Conservation (phyloP, 1,284 basidiomycete genomes). For the Leccinum subrobustum region DNA sequence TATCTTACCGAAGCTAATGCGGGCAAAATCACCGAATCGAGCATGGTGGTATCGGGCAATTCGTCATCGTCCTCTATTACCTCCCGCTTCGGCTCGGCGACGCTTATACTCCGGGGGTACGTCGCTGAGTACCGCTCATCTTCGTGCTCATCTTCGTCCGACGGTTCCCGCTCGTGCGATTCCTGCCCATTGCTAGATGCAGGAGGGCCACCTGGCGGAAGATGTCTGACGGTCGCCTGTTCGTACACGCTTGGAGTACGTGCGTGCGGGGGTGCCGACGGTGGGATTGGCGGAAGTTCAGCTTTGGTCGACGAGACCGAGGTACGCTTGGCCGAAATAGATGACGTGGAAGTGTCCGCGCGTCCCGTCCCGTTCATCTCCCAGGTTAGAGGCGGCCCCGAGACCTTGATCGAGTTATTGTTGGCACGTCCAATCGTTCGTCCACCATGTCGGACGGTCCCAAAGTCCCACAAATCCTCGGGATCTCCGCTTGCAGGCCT, state of each 20-base stretch:
- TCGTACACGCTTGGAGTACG: slow-evolving; percentile 42
- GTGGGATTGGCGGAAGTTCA: slow-evolving; percentile 52
- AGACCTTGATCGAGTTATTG: slow-evolving; percentile 52
- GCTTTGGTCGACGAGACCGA: slow-evolving; percentile 47
- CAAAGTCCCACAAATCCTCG: slow-evolving; percentile 95
- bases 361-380: slow-evolving; percentile 64
- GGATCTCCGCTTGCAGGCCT: slow-evolving; percentile 60
- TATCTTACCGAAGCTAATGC: slow-evolving; percentile 83
- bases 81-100: slow-evolving; percentile 41
- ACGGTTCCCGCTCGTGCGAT: slow-evolving; percentile 20
- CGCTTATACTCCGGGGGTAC: slow-evolving; percentile 4
- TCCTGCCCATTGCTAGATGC: slow-evolving; percentile 15
- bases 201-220: slow-evolving; percentile 36
- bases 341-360: slow-evolving; percentile 33
- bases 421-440: slow-evolving; percentile 61
- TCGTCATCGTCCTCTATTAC: slow-evolving; percentile 59
- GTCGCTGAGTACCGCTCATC: slow-evolving; percentile 42
- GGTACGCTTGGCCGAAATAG: slow-evolving; percentile 30
- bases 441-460: slow-evolving; percentile 74
- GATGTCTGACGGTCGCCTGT: slow-evolving; percentile 41
- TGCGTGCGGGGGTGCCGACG: slow-evolving; percentile 25
- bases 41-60: slow-evolving; percentile 81
- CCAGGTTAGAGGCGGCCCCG: slow-evolving; percentile 72
- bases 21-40: slow-evolving; percentile 88
- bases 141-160: slow-evolving; percentile 70